These are phyloP conservation scores for Ceriops zippeliana DNA, from an alignment of 345 rosid genomes.

Conservation along the genomic window DNA sequence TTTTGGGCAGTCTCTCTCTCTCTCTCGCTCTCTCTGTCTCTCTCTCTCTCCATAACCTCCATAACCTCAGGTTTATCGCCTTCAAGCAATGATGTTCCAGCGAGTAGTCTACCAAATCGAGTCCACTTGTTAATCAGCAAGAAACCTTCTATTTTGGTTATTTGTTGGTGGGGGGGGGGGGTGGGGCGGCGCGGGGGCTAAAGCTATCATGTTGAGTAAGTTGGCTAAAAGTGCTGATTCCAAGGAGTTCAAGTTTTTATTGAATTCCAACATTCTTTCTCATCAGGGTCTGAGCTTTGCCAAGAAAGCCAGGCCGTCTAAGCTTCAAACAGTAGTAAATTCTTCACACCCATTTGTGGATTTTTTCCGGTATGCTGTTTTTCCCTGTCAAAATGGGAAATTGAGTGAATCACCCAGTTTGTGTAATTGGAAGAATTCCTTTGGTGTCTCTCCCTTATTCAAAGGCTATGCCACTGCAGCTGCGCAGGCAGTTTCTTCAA, in stretches of 20 bases:
- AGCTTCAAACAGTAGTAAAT: constrained; percentile 2
- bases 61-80: no score
- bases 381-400: constrained; percentile 19
- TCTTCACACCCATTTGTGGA: constrained; percentile 12
- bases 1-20: no score
- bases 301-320: constrained; percentile 11
- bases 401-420: constrained; percentile 16
- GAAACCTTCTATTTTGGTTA: no score
- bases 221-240: constrained; percentile 38
- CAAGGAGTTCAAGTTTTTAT: constrained; percentile 35
- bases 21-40: no score
- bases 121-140: no score
- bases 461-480: constrained; percentile 47
- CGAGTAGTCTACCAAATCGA: no score
- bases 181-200: no score
- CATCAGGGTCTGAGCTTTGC: constrained; percentile 3
- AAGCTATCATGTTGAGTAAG: constrained; percentile 66
- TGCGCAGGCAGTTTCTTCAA: constrained; percentile 58
- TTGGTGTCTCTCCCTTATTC: constrained; percentile 16
- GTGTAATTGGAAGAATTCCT: constrained; percentile 8
- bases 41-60: no score
- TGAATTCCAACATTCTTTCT: constrained; percentile 4
- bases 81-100: no score
- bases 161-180: no score
- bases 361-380: constrained; percentile 9